phyloP scores from a whole-genome alignment of 2,329 filamentous ascomycete genomes.

The Scolecobasidium constrictum region DNA sequence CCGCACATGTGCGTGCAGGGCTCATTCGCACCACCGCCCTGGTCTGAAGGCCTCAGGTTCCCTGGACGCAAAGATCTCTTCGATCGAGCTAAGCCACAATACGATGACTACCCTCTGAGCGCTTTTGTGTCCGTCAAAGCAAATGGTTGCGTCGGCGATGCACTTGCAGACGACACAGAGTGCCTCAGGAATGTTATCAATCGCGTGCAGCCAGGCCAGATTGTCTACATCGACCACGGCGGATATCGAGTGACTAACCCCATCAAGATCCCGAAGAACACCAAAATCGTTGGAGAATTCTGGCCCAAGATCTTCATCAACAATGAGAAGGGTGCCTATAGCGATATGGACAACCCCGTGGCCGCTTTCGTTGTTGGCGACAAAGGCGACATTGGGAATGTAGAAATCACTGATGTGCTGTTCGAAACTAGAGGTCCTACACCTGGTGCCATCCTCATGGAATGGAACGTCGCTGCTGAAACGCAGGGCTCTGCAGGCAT shows the following conservation, averaged over 20 bases:
- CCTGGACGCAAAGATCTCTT: too few relatives aligned
- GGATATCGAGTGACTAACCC: constrained; percentile 45
- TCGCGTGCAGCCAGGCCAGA: constrained; percentile 43
- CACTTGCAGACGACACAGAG: constrained; percentile 70
- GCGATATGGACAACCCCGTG: constrained; percentile 47
- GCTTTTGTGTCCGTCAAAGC: constrained; percentile 52
- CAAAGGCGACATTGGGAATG: constrained; percentile 49
- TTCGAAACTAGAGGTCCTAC: constrained; percentile 57
- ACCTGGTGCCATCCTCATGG: constrained; percentile 57
- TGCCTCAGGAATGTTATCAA: constrained; percentile 67
- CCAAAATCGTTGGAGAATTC: constrained; percentile 74
- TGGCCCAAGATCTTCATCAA: constrained; percentile 71
- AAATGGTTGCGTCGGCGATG: constrained; percentile 64
- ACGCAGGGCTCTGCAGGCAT: constrained; percentile 44
- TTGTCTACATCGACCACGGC: constrained; percentile 48
- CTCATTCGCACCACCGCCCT: not conserved
- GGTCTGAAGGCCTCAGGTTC: constrained; percentile 1
- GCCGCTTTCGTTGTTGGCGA: constrained; percentile 58
- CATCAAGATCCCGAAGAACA: constrained; percentile 51
- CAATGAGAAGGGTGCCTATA: too few relatives aligned
- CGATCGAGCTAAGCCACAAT: constrained; percentile 26
- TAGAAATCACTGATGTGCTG: constrained; percentile 65
- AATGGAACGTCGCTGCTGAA: constrained; percentile 55
- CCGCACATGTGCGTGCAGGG: not conserved
- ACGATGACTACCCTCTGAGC: constrained; percentile 38